Conservation (phyloP, 169 alveolate genomes). For the Theileria annulata region DNA sequence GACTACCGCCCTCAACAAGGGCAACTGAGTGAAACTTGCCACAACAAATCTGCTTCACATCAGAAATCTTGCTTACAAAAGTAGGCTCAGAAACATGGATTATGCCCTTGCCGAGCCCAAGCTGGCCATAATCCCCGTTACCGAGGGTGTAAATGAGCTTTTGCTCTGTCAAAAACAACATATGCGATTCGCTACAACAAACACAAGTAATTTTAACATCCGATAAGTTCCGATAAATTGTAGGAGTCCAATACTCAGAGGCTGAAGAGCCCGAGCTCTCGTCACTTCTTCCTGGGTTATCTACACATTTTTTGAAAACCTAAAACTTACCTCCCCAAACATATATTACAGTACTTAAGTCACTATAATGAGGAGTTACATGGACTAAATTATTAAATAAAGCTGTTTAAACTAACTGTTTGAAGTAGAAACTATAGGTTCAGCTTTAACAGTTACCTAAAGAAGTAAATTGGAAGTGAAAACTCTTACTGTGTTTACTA, state of each 20-base stretch:
- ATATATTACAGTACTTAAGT: conserved; percentile 56
- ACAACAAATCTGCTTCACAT: conserved; percentile 66
- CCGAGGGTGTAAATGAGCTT: conserved; percentile 72
- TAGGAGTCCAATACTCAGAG: conserved; percentile 59
- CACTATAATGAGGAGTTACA: conserved; percentile 37
- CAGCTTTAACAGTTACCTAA: conserved; percentile 66
- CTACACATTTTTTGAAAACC: conserved; percentile 20
- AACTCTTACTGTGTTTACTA: conserved; percentile 26
- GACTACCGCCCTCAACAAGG: conserved; percentile 35
- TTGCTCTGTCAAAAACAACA: conserved; percentile 66
- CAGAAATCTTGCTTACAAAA: conserved; percentile 41
- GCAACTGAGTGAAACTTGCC: conserved; percentile 73
- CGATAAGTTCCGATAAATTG: conserved; percentile 70
- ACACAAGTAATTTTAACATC: conserved; percentile 69
- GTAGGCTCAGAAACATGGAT: conserved; percentile 68
- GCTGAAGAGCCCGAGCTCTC: background rate
- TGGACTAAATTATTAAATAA: conserved; percentile 26
- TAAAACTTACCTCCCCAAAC: conserved; percentile 60
- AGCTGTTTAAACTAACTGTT: conserved; percentile 29
- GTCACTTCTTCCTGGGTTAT: background rate
- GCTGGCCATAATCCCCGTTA: conserved; percentile 77
- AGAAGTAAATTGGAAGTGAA: background rate
- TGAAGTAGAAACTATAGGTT: conserved; percentile 52
- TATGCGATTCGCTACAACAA: conserved; percentile 69
- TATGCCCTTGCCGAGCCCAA: conserved; percentile 69